A percentile compares a stretch with the other conserved stretches of the same genome.
Conservation (phyloP, 176 grass and related monocot genomes). For the Rhynchospora tenuis region DNA sequence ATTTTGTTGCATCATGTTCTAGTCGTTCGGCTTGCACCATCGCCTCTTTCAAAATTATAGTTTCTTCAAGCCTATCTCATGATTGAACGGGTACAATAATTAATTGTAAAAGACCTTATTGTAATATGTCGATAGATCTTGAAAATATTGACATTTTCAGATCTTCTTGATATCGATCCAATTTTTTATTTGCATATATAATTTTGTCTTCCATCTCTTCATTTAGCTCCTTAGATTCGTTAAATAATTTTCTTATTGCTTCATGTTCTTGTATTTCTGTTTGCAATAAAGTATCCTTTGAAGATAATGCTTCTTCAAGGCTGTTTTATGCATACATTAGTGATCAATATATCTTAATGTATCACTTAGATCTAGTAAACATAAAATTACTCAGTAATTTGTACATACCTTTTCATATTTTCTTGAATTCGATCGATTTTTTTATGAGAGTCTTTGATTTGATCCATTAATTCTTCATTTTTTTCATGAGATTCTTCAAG, state of each 20-base stretch:
- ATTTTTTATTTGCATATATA: conserved; percentile 55
- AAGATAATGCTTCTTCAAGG: conserved; percentile 38
- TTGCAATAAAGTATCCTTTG: conserved; percentile 47
- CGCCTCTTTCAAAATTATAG: conserved; percentile 49
- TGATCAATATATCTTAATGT: neutral
- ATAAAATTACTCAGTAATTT: neutral
- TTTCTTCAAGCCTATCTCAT: conserved; percentile 78
- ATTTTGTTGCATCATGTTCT: conserved; percentile 56
- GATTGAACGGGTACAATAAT: conserved; percentile 23
- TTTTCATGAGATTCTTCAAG: conserved; percentile 24
- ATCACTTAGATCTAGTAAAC: neutral
- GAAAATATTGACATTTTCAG: conserved; percentile 45
- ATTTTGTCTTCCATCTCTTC: conserved; percentile 55
- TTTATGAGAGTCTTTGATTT: conserved; percentile 29
- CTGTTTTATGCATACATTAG: conserved; percentile 20
- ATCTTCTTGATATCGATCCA: conserved; percentile 41
- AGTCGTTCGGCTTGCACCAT: conserved; percentile 38
- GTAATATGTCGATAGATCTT: conserved; percentile 15
- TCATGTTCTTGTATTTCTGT: conserved; percentile 47
- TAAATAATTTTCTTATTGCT: conserved; percentile 33
- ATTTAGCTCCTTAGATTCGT: conserved; percentile 46
- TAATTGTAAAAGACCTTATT: neutral
- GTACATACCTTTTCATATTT: conserved; percentile 10
- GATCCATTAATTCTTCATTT: conserved; percentile 34
- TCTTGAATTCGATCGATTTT: conserved; percentile 32